Conservation (phyloP, 352 stramenopile species). For the Phytophthora citricola region DNA sequence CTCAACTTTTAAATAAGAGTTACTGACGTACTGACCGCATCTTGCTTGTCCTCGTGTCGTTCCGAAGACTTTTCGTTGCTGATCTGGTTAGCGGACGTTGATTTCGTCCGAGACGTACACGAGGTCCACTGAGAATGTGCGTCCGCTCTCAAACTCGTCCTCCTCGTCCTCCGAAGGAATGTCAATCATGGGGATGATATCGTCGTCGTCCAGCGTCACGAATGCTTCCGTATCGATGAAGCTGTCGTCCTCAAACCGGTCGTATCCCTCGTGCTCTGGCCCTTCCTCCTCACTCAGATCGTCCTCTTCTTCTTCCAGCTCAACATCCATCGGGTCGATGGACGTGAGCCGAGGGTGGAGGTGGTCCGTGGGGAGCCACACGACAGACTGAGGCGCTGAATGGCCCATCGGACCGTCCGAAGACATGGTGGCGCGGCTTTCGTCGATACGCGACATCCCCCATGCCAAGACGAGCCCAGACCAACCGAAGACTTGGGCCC, state of each 20-base stretch:
- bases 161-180: constrained; percentile 45
- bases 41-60: constrained; percentile 18
- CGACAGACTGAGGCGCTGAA: constrained; percentile 26
- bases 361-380: constrained; percentile 40
- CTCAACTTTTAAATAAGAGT: constrained; percentile 42
- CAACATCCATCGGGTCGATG: constrained; percentile 26
- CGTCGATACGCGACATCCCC: constrained; percentile 40
- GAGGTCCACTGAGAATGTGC: constrained; percentile 29
- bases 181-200: constrained; percentile 48
- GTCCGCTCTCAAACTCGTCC: constrained; percentile 35
- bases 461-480: constrained; percentile 28
- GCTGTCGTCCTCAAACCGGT: constrained; percentile 30
- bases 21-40: constrained; percentile 13
- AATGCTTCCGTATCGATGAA: constrained; percentile 42
- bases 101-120: constrained; percentile 19
- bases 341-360: constrained; percentile 27
- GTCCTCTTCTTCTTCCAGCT: constrained; percentile 27
- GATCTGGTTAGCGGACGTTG: constrained; percentile 5
- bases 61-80: constrained; percentile 8
- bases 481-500: constrained; percentile 17
- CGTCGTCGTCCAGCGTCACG: constrained; percentile 37
- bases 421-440: constrained; percentile 49
- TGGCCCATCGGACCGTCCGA: constrained; percentile 30
- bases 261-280: constrained; percentile 18
- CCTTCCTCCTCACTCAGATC: constrained; percentile 1